Evolutionary conservation across 495 filamentous ascomycete genomes (phyloP).

Genomic region (Aspergillus saccharolyticus): DNA sequence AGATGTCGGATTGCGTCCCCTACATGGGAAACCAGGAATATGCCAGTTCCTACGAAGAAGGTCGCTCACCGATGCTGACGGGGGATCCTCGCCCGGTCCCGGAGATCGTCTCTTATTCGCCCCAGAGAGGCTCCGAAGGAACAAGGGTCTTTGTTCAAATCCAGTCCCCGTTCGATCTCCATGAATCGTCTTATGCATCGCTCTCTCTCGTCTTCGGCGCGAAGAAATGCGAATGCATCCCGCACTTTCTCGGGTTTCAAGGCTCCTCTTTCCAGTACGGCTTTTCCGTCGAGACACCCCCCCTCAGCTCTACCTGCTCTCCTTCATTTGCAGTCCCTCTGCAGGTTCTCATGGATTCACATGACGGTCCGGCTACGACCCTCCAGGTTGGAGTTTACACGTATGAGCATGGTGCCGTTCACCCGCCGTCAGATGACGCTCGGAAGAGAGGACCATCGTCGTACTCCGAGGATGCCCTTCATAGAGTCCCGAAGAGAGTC

Average conservation of each 20-base stretch:
- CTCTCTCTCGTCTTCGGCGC: constrained; percentile 73
- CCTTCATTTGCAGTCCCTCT: constrained; percentile 66
- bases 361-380: constrained; percentile 55
- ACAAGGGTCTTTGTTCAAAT: constrained; percentile 69
- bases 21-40: constrained; percentile 41
- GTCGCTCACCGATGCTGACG: constrained; percentile 35
- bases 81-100: constrained; percentile 38
- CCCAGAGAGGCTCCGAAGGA: constrained; percentile 60
- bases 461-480: constrained; percentile 37
- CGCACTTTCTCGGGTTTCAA: constrained; percentile 56
- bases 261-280: constrained; percentile 60
- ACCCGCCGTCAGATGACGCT: constrained; percentile 28
- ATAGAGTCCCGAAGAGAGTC: constrained; percentile 41
- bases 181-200: constrained; percentile 49
- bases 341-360: constrained; percentile 63
- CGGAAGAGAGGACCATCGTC: constrained; percentile 53
- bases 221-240: constrained; percentile 57
- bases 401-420: constrained; percentile 52
- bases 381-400: constrained; percentile 72
- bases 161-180: constrained; percentile 64
- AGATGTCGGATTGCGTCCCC: constrained; percentile 40
- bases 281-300: constrained; percentile 68
- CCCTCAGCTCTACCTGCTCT: constrained; percentile 61
- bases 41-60: constrained; percentile 43
- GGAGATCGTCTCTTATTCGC: constrained; percentile 62